Conservation (phyloP, 225 moss, liverwort and hornwort species). For the Rhytidiadelphus loreus region DNA sequence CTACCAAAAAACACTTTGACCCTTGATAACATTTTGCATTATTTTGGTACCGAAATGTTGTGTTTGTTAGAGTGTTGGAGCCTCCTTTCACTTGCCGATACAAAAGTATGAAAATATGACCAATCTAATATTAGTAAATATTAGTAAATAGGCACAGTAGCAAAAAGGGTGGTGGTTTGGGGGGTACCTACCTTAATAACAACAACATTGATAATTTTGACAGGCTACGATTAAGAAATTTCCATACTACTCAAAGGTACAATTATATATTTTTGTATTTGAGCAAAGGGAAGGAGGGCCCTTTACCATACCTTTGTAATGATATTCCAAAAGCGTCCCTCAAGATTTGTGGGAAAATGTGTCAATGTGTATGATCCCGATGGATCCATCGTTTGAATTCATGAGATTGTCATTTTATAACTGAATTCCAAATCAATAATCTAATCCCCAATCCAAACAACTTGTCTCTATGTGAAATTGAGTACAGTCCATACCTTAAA, state of each 20-base stretch:
- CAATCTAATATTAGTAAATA: not conserved
- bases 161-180: fast-evolving
- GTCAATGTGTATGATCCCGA: fast-evolving
- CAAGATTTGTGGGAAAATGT: not conserved
- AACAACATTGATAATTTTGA: not conserved
- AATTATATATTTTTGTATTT: too few species aligned
- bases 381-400: too few species aligned
- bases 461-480: not conserved
- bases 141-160: not conserved
- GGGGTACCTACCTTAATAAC: too few species aligned
- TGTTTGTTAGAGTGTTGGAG: not conserved
- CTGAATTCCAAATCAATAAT: not conserved
- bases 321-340: not conserved
- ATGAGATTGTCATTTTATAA: not conserved
- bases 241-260: not conserved
- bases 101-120: not conserved
- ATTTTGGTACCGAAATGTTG: not conserved
- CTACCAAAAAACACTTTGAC: not conserved
- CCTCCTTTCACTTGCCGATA: not conserved
- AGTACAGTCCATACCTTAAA: too few species aligned
- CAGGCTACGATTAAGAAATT: not conserved
- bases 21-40: not conserved
- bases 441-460: not conserved
- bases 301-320: not conserved
- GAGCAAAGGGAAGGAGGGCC: not conserved